Conservation (phyloP, 2,329 filamentous ascomycete species). For the Pseudofabraea citricarpa region DNA sequence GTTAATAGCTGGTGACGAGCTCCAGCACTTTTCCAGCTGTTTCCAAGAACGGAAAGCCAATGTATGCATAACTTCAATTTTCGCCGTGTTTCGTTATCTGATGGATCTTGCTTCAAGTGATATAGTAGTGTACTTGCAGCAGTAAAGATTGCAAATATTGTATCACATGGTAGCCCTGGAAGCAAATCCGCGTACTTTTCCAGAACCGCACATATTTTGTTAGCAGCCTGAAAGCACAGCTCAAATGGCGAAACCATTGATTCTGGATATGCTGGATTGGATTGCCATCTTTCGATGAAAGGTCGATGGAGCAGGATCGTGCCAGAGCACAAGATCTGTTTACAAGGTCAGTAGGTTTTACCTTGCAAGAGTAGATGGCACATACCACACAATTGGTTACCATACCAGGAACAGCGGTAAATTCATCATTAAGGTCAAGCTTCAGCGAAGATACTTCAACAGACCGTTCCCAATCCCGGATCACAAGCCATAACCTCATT, state of each 20-base stretch:
- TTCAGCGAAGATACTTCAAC: slow-evolving; percentile 20
- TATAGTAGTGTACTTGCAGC: slow-evolving; percentile 24
- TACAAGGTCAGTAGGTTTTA: background rate
- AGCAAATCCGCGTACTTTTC: slow-evolving; percentile 24
- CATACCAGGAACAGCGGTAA: slow-evolving; percentile 20
- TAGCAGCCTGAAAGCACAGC: slow-evolving; percentile 22
- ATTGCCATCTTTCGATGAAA: slow-evolving; percentile 21
- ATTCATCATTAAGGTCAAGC: slow-evolving; percentile 19
- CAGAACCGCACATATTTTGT: slow-evolving; percentile 22
- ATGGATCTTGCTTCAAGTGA: slow-evolving; percentile 14
- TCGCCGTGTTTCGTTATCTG: slow-evolving; percentile 12
- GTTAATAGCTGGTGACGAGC: slow-evolving; percentile 22
- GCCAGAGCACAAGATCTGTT: slow-evolving; percentile 20
- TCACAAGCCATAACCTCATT: slow-evolving; percentile 16
- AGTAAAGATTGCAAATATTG: slow-evolving; percentile 25
- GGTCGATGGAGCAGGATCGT: slow-evolving; percentile 25
- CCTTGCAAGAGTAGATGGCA: background rate
- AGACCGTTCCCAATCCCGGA: slow-evolving; percentile 20
- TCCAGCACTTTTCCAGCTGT: slow-evolving; percentile 26
- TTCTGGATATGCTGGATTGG: slow-evolving; percentile 8
- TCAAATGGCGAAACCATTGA: slow-evolving; percentile 12
- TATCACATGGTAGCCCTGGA: slow-evolving; percentile 24
- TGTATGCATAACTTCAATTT: slow-evolving; percentile 23
- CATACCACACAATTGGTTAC: slow-evolving; percentile 26
- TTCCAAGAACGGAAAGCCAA: slow-evolving; percentile 25